Evolutionary conservation across 1,284 basidiomycete genomes (phyloP), one percentile per base, ranked within the genome.

Genomic region (Coniferiporia sulphurascens): DNA sequence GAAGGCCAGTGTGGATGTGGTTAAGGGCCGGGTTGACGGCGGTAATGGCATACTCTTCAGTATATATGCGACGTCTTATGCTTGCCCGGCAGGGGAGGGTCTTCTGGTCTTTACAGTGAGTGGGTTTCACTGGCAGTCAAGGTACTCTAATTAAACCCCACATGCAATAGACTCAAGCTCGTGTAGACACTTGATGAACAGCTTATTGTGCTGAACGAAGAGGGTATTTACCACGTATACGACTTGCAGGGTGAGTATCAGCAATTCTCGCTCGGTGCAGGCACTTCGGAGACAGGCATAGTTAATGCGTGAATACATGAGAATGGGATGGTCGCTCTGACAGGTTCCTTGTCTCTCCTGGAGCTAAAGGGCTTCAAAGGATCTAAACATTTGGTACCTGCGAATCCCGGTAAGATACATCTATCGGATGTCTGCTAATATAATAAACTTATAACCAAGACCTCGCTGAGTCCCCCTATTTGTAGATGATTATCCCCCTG

Each of bases 181-280:
- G 93, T 91, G 32, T 95, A 91, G 87, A 91, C 91, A 0, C 70
- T 74, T 13, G 85, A 90, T 65, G 92, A 96, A 67, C 81, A 86
- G 54, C 81, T 98, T 38, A 86, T 89, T 0, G 84, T 96, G 6
- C 75, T 99, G 34, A 93, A 95, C 65, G 94, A 97, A 71, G 94
- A 98, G 67, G 96, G 96, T 15, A 80, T 83, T 8, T 98, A 97
- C 70, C 82, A 95, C 45, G 70, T 98, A 17, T 98, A 98, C 70
- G 88, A 95, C 71, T 78, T 98, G 50, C 86, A 92, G 70, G 83
- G 89, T 45, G 86, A 89, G 65, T 97, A 96, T 70, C 78, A 83
- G 55, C 93, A 96, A 65, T 82, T 88, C 69, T 91, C 92, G 0
- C 79, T 98, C 1, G 95, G 95, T 2, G 77, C 78, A 8, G 93